Evolutionary conservation across 345 rosid species (phyloP).

Genomic region (Hypericum androsaemum): DNA sequence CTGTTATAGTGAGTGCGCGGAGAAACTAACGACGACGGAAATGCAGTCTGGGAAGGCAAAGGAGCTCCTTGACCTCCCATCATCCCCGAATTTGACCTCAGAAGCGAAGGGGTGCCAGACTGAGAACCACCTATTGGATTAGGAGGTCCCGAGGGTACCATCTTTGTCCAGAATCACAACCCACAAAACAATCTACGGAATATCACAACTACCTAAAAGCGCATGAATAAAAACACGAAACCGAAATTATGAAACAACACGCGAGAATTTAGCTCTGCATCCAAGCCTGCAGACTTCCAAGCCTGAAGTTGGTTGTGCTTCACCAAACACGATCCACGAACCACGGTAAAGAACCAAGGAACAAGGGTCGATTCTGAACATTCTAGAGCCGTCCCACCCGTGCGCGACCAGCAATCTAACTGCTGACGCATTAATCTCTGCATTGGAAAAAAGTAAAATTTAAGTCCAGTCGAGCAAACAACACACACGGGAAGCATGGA

Average conservation of each 20-base stretch:
- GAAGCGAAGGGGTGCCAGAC: slow-evolving; percentile 51
- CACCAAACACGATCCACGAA: slow-evolving; percentile 27
- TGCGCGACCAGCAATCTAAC: slow-evolving; percentile 17
- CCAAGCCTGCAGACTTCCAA: slow-evolving; percentile 19
- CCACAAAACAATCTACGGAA: slow-evolving; percentile 7
- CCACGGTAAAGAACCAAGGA: slow-evolving; percentile 22
- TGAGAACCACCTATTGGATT: slow-evolving; percentile 72
- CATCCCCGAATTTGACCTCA: slow-evolving; percentile 66
- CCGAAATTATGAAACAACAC: slow-evolving; percentile 19
- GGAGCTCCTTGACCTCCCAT: slow-evolving; percentile 70
- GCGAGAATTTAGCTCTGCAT: slow-evolving; percentile 28
- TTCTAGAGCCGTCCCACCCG: slow-evolving; percentile 26
- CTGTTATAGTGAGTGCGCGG: slow-evolving; percentile 60
- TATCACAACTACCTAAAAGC: slow-evolving; percentile 25
- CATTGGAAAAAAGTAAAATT: slow-evolving; percentile 11
- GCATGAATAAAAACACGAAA: slow-evolving; percentile 20
- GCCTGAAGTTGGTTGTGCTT: slow-evolving; percentile 32
- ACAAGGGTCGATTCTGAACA: slow-evolving; percentile 32
- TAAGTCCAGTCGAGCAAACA: slow-evolving; percentile 25
- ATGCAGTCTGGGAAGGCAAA: slow-evolving; percentile 59
- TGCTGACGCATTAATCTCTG: slow-evolving; percentile 36
- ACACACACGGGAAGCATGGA: background rate
- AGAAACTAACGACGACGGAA: slow-evolving; percentile 51
- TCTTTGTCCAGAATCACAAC: slow-evolving; percentile 27
- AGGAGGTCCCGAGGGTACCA: slow-evolving; percentile 84